Conservation (phyloP, 116 monocot species). For the Posidonia oceanica region DNA sequence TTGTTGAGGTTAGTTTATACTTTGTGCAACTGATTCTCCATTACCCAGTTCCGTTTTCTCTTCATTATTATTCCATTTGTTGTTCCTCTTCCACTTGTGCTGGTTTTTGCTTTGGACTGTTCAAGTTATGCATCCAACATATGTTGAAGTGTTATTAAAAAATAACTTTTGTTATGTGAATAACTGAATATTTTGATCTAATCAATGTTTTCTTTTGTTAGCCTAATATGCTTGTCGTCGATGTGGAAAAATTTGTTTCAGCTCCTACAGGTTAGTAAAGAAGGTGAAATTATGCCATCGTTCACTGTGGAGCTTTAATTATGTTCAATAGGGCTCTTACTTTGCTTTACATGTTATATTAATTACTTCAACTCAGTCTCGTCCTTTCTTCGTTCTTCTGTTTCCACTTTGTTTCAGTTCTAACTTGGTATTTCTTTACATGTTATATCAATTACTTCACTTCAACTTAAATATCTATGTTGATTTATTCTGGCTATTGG, state of each 20-base stretch:
- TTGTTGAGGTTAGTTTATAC: conserved; percentile 66
- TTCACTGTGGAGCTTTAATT: not conserved
- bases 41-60: not conserved
- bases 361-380: not conserved
- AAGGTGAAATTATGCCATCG: not conserved
- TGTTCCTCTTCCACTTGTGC: not conserved
- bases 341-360: conserved; percentile 2
- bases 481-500: too few species aligned
- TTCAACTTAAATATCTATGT: too few species aligned
- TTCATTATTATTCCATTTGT: not conserved
- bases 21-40: not conserved
- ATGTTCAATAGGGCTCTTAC: not conserved
- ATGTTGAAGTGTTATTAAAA: too few species aligned
- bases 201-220: conserved; percentile 17
- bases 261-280: conserved; percentile 35
- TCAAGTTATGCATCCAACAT: too few species aligned
- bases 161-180: too few species aligned
- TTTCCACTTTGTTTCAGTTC: too few species aligned
- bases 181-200: not conserved
- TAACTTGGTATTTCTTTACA: too few species aligned
- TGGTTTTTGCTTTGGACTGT: too few species aligned
- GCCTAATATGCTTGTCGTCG: conserved; percentile 90
- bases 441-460: too few species aligned
- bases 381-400: not conserved
- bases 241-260: conserved; percentile 68